Evolutionary conservation across 495 filamentous ascomycete genomes (phyloP), one percentile per base, ranked within the genome.

Genomic region (Copromyces sp.): DNA sequence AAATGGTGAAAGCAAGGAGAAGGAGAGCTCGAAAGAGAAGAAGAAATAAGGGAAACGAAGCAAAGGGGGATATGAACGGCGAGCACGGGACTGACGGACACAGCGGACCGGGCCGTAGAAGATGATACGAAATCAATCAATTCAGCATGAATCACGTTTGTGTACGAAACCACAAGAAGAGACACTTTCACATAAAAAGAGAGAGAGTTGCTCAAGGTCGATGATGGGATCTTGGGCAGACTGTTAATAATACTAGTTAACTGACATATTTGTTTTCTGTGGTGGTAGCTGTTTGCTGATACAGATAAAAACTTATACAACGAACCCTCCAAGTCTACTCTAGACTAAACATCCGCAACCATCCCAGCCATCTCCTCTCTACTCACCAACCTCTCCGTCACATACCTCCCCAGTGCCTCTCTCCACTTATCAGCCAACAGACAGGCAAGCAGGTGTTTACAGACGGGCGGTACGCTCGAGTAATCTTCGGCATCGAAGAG

Each of bases 401-500:
- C 85, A 75, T 87, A 86, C 5, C 77, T 73, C 14, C 84, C 84
- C 71, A 94, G 85, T 39, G 92, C 77, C 4, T 70, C 81, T 2
- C 75, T 75, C 82, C 92, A 94, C 45, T 87, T 80, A 80, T 90
- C 91, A n/a, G 85, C 89, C 74, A 98, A 76, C 68, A 94, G 77
- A 81, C 93, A 95, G 24, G 95, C 95, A 37, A 98, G 84, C 20
- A 98, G 76, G 81, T 98, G 95, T 82, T 98, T 97, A 78, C 95
- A 98, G 40, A 91, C 85, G 3, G 94, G 92, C 8, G 17, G 69
- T 42, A 39, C 68, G 47, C 69, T 65, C 1, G 70, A 76, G 17
- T 74, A 75, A n/a, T 74, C 79, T 4, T 72, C 72, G 38, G 73
- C 41, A 7, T 78, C 79, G 16, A 80, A 78, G 4, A 72, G 59